These are phyloP conservation scores for Ceratocystiopsis minuta DNA, from an alignment of 2,329 filamentous ascomycete genomes.

Conservation along the genomic window DNA sequence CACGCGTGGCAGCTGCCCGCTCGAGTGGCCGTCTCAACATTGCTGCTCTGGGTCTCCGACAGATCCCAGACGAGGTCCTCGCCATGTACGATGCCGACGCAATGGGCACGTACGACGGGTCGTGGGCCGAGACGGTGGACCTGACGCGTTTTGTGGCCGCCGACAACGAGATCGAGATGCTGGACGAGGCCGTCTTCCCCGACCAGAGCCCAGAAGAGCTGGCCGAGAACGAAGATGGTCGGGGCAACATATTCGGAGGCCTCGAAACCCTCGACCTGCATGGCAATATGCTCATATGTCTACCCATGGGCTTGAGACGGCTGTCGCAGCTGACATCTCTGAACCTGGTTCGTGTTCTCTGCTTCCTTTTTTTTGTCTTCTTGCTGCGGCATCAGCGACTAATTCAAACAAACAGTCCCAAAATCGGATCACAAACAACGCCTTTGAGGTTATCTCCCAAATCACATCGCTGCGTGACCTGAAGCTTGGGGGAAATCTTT, in stretches of 20 bases:
- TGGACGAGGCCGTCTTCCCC: constrained; percentile 63
- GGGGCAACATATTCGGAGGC: constrained; percentile 62
- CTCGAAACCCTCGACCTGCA: constrained; percentile 72
- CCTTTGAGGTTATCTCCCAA: constrained; percentile 55
- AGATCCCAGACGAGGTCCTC: constrained; percentile 67
- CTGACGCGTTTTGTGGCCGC: constrained; percentile 69
- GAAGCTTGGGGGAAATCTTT: constrained; percentile 59
- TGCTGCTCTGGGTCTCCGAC: constrained; percentile 59
- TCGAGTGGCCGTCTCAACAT: constrained; percentile 75
- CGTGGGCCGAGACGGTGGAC: constrained; percentile 87
- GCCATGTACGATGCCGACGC: constrained; percentile 76
- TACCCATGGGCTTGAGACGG: constrained; percentile 60
- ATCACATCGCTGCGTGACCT: constrained; percentile 59
- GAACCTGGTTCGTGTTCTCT: constrained; percentile 46
- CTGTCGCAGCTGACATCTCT: constrained; percentile 59
- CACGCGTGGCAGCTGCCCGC: constrained; percentile 54
- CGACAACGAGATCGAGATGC: constrained; percentile 66
- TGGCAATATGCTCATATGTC: constrained; percentile 53
- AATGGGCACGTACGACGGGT: constrained; percentile 41
- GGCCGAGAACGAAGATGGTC: constrained; percentile 45
- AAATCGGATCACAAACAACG: constrained; percentile 59
- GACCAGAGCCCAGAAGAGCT: constrained; percentile 42
- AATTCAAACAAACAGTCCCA: constrained; percentile 38
- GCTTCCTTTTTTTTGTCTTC: neutral
- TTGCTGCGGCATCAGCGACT: neutral